Percentiles rank a stretch among this genome's conserved stretches.
These are phyloP conservation scores for Fraxinus platypoda DNA, from an alignment of 305 asterid species.

Conservation along the genomic window DNA sequence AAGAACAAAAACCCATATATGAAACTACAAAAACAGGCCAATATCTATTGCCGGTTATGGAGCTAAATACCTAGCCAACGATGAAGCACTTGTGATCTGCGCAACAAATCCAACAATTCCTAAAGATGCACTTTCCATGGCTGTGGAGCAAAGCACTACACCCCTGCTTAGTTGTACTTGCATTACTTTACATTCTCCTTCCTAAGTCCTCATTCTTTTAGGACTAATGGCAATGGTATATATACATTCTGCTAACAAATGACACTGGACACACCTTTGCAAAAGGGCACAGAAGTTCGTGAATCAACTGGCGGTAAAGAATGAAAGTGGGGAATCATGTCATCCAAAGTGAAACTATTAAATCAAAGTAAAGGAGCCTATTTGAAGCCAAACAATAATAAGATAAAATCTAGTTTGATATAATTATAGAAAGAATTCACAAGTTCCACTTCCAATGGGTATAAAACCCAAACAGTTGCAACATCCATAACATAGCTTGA, in stretches of 20 bases:
- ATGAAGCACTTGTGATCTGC: background rate
- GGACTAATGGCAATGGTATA: background rate
- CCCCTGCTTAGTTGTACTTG: background rate
- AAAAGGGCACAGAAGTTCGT: background rate
- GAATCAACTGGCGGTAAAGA: background rate
- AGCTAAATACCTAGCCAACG: background rate
- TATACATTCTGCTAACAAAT: background rate
- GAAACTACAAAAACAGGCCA: background rate
- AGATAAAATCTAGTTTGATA: background rate
- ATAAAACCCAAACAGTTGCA: constrained; percentile 1
- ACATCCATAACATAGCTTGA: background rate
- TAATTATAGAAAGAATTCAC: background rate
- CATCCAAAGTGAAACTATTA: background rate
- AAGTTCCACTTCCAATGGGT: background rate
- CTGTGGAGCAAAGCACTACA: background rate
- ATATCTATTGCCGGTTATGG: background rate
- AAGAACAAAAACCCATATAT: background rate
- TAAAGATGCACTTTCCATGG: background rate
- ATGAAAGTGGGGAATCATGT: background rate
- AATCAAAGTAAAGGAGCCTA: background rate
- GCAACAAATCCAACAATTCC: background rate
- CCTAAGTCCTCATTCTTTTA: background rate
- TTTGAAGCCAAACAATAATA: background rate
- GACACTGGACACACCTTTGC: background rate
- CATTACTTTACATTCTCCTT: background rate